These are phyloP conservation scores for Polyporus tsugae DNA, from an alignment of 1,284 basidiomycete genomes.

Conservation along the genomic window DNA sequence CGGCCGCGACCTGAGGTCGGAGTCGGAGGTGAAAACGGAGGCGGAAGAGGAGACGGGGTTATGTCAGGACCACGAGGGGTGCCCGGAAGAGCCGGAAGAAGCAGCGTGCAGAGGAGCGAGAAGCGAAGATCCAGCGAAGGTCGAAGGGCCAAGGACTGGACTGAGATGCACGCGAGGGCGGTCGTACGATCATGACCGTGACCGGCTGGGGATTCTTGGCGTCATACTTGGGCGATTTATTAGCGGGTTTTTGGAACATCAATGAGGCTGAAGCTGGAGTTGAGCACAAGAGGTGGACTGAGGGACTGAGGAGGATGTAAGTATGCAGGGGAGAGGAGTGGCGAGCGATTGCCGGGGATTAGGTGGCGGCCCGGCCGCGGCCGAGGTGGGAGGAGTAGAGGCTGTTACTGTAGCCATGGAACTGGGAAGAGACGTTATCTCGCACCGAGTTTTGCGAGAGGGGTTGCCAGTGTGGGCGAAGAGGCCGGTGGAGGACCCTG, in stretches of 20 bases:
- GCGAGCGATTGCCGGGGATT: background rate
- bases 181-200: constrained; percentile 10
- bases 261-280: background rate
- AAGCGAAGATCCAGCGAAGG: background rate
- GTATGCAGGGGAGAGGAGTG: background rate
- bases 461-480: background rate
- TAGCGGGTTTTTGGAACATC: background rate
- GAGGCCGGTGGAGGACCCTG: background rate
- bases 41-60: background rate
- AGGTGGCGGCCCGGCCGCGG: background rate
- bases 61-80: background rate
- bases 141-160: background rate
- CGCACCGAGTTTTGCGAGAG: background rate
- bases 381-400: background rate
- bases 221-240: background rate
- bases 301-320: background rate
- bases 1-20: background rate
- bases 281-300: background rate
- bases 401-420: background rate
- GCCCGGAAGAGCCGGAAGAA: background rate
- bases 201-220: background rate
- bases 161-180: background rate
- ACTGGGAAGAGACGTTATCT: background rate
- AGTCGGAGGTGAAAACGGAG: constrained; percentile 5
- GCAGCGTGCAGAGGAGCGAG: background rate